Percentiles rank a stretch among this genome's conserved stretches.
These are phyloP conservation scores for Cinnamomum chago DNA, from an alignment of 164 flowering plant species.

Conservation along the genomic window DNA sequence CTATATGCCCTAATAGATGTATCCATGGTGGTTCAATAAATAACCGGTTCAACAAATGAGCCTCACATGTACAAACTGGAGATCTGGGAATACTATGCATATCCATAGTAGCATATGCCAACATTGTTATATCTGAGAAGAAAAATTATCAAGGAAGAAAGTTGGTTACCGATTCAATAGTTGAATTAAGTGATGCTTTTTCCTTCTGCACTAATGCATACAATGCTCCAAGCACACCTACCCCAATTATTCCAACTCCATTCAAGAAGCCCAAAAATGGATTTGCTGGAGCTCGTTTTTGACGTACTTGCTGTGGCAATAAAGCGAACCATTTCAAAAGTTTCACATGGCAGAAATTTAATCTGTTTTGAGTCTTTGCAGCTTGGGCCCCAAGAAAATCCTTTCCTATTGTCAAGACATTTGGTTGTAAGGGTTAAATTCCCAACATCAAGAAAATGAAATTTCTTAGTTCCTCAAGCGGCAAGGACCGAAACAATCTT, in stretches of 20 bases:
- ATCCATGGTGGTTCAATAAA: no score
- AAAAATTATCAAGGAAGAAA: slow-evolving; percentile 5
- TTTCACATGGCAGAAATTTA: neutral
- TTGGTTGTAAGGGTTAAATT: neutral
- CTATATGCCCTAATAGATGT: no score
- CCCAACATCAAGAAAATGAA: neutral
- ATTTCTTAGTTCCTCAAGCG: neutral
- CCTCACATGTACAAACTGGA: no score
- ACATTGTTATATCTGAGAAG: no score
- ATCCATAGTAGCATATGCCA: no score
- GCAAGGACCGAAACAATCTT: no score
- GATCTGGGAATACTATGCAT: no score
- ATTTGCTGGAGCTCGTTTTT: slow-evolving; percentile 29
- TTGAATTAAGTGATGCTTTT: slow-evolving; percentile 28
- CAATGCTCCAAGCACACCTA: slow-evolving; percentile 75
- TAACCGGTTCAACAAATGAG: no score
- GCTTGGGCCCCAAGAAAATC: neutral
- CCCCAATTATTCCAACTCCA: slow-evolving; percentile 61
- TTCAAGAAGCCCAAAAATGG: slow-evolving; percentile 57
- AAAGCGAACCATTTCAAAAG: slow-evolving; percentile 16
- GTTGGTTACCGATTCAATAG: no score
- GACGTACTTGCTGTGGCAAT: slow-evolving; percentile 30
- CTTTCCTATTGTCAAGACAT: neutral
- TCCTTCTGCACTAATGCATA: slow-evolving; percentile 64
- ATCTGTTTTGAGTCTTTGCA: neutral